phyloP scores from a whole-genome alignment of 75 land plant species.

The Pinus taeda region DNA sequence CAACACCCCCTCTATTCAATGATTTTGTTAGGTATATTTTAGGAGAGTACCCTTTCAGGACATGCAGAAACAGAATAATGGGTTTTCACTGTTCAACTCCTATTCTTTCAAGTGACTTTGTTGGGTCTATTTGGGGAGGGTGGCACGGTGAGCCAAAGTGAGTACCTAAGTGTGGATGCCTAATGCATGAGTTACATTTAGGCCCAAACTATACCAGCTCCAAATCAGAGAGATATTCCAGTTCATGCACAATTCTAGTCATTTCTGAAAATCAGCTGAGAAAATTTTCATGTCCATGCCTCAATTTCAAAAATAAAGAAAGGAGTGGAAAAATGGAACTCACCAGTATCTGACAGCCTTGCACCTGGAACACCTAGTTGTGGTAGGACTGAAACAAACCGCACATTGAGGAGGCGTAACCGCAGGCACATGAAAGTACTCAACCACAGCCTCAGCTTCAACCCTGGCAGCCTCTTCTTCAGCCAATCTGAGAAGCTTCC shows the following conservation, averaged over 20 bases:
- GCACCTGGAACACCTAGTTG: constrained; percentile 74
- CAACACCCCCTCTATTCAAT: too few relatives aligned
- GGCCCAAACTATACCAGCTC: too few relatives aligned
- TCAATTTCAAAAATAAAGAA: too few relatives aligned
- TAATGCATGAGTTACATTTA: too few relatives aligned
- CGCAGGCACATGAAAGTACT: constrained; percentile 10
- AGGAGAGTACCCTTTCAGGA: too few relatives aligned
- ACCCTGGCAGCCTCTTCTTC: constrained; percentile 46
- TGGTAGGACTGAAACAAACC: constrained; percentile 58
- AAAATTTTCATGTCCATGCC: neutral
- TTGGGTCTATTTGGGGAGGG: too few relatives aligned
- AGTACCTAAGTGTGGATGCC: too few relatives aligned
- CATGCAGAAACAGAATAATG: too few relatives aligned
- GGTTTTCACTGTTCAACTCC: too few relatives aligned
- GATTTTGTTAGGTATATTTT: too few relatives aligned
- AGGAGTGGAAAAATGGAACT: constrained; percentile 1
- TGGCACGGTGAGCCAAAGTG: too few relatives aligned
- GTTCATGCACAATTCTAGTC: neutral
- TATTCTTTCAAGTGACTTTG: too few relatives aligned
- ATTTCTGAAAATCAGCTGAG: neutral
- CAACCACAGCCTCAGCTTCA: constrained; percentile 30
- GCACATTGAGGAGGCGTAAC: constrained; percentile 33
- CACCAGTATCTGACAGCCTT: constrained; percentile 83
- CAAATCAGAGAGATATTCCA: neutral
- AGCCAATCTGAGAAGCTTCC: constrained; percentile 42